These are phyloP conservation scores for Hordeum pubiflorum DNA, from an alignment of 202 grass and related monocot species.

Conservation along the genomic window DNA sequence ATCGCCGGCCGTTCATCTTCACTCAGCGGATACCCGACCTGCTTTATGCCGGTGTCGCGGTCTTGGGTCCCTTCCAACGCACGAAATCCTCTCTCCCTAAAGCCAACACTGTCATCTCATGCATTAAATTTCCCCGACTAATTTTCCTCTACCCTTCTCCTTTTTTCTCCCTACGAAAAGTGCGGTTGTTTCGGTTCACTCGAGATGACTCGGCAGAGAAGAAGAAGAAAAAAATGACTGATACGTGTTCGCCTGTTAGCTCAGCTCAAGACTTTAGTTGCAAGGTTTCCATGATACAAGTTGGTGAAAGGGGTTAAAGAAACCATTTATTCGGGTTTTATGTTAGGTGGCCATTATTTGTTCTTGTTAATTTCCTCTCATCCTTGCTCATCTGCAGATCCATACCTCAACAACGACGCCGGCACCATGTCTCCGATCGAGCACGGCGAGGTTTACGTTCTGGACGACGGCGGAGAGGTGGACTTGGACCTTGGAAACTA, in stretches of 20 bases:
- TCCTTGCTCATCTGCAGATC: slow-evolving; percentile 48
- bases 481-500: slow-evolving; percentile 75
- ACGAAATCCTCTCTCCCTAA: slow-evolving; percentile 14
- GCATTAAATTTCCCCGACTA: slow-evolving; percentile 16
- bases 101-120: slow-evolving; percentile 26
- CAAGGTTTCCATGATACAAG: slow-evolving; percentile 6
- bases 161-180: not conserved
- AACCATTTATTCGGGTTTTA: slow-evolving; percentile 1
- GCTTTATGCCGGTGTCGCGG: slow-evolving; percentile 23
- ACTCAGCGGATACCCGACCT: not conserved
- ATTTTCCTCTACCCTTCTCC: not conserved
- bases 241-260: not conserved
- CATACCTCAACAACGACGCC: slow-evolving; percentile 97
- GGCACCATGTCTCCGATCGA: slow-evolving; percentile 96
- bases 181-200: slow-evolving; percentile 9
- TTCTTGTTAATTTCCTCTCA: slow-evolving; percentile 11
- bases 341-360: slow-evolving; percentile 19
- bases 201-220: not conserved
- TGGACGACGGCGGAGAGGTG: slow-evolving; percentile 74
- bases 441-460: slow-evolving; percentile 81
- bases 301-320: slow-evolving; percentile 31
- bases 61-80: slow-evolving; percentile 36
- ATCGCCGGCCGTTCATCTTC: not conserved
- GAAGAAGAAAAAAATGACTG: not conserved
- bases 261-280: not conserved